Conservation (phyloP, 2,329 filamentous ascomycete species). For the Fusarium pininemorale region DNA sequence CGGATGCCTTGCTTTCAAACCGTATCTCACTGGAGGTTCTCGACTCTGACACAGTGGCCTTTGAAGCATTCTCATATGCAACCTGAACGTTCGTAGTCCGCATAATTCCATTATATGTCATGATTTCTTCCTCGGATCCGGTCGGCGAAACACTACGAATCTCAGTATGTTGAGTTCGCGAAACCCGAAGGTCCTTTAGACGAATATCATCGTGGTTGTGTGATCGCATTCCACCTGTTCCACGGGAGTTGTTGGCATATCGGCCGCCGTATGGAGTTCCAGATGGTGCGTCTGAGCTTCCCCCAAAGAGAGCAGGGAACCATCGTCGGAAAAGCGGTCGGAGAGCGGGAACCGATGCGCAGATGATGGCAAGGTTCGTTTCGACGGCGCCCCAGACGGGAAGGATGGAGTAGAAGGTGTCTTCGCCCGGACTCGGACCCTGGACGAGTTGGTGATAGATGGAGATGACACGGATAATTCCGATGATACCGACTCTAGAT, state of each 20-base stretch:
- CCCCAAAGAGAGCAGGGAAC: constrained; percentile 45
- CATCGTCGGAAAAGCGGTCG: constrained; percentile 47
- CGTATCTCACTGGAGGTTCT: constrained; percentile 25
- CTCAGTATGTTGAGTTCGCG: constrained; percentile 44
- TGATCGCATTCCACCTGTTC: constrained; percentile 32
- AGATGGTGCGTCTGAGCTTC: constrained; percentile 22
- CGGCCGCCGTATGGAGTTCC: constrained; percentile 14
- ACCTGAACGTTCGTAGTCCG: constrained; percentile 47
- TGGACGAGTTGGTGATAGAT: constrained; percentile 39
- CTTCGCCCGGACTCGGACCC: constrained; percentile 32
- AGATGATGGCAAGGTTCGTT: constrained; percentile 50
- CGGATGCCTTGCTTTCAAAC: constrained; percentile 12
- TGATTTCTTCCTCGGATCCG: constrained; percentile 52
- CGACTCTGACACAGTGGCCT: constrained; percentile 5
- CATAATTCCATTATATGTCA: constrained; percentile 53
- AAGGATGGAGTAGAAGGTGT: constrained; percentile 41
- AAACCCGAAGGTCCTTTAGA: constrained; percentile 31
- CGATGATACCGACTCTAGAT: constrained; percentile 46
- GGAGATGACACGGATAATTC: constrained; percentile 47
- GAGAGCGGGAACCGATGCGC: constrained; percentile 47
- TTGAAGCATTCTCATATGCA: constrained; percentile 31
- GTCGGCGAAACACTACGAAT: constrained; percentile 47
- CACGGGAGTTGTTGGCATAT: constrained; percentile 23
- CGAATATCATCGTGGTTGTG: constrained; percentile 23
- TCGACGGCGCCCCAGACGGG: constrained; percentile 49